Evolutionary conservation across 2,329 filamentous ascomycete species (phyloP), one percentile per base, ranked within the genome.

Genomic region (Cordyceps fumosorosea): DNA sequence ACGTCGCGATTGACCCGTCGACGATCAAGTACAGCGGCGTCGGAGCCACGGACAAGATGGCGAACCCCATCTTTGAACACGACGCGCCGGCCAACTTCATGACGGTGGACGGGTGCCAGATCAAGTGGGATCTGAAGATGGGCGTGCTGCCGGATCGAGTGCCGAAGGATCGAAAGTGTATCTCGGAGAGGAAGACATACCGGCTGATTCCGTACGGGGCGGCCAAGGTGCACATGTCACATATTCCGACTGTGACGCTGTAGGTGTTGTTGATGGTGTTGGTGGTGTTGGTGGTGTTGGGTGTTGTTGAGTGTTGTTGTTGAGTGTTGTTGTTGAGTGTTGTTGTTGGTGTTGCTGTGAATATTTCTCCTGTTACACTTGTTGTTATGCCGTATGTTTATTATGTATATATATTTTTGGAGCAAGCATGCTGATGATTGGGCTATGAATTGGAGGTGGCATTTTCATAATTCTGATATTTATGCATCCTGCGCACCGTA

Each of bases 141-240:
- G 66, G 71, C 22, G 68, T 73, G 29, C 70, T 71, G 12, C 76
- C 74, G 44, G 71, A 74, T 42, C 59, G 62, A 44, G 62, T 66
- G 14, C 68, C 69, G 2, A 29, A 18, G 7, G 52, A 64, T 10
- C 56, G 64, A 29, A 66, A 16, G 2, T 70, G 69, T 29, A 62
- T 63, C 3, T 73, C 74, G 0, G 64, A 70, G 47, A 69, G 66
- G n/a, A 68, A 71, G 55, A 67, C 74, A 14, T 71, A 71, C 26
- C 65, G 29, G n/a, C 62, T 81, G 20, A 71, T 76, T 14, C 79
- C 78, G n/a, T 80, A 77, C 68, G 78, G 77, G 2, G 75, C 75
- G 45, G 74, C 78, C 16, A 79, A 78, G 66, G 66, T 81, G 62
- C 78, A 78, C 63, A 79, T 81, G 68, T 66, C 68, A 10, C 66